Base-by-base conservation (phyloP, 2,329 filamentous ascomycete species). In the Thelonectria rubi region DNA sequence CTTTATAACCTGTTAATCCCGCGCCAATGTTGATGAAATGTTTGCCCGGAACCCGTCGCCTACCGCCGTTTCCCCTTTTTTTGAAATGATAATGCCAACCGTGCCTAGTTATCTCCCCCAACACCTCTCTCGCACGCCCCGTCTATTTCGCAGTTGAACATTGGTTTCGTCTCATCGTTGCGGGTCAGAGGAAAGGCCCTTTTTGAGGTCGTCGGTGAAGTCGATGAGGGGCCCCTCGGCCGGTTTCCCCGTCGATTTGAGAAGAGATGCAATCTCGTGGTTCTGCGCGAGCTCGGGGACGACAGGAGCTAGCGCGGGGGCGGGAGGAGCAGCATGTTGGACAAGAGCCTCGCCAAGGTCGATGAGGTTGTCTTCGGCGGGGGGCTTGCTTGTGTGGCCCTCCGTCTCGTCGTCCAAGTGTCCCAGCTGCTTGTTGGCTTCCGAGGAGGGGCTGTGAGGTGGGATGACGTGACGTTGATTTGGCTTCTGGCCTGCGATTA, bases 401-500 rank as follows among this genome's bases (percentile, higher is more conserved):
- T 51, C 37, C 2, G 37, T 21, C 1, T 21, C 20, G 20, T 32
- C 50, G 55, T 62, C 62, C 15, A 54, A 15, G 30, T 52, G 26
- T 7, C 46, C 58, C 3, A 60, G 40, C 45, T 61, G 62, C 39
- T 54, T 62, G 52, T 54, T 56, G 30, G 40, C 46, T n/a, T 50
- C 54, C 11, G 40, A 40, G 20, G 64, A 47, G 24, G 65, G 62
- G 72, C 60, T 72, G 57, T 65, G 70, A 3, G 84, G 80, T 63
- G 88, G 84, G 59, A 90, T 87, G 65, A 84, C 74, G 68, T 85
- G 85, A 74, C 82, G 80, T 56, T 82, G 78, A 43, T 79, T 78
- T 21, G 80, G 75, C 69, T 84, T 86, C 75, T 97, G 93, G 32
- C 93, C 94, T 40, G 87, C 86, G 24, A 98, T 74, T 62, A 99